Percentiles rank a stretch among this genome's conserved stretches.
Evolutionary conservation across 164 flowering plant genomes (phyloP).

Genomic region (Stephania yunnanensis): DNA sequence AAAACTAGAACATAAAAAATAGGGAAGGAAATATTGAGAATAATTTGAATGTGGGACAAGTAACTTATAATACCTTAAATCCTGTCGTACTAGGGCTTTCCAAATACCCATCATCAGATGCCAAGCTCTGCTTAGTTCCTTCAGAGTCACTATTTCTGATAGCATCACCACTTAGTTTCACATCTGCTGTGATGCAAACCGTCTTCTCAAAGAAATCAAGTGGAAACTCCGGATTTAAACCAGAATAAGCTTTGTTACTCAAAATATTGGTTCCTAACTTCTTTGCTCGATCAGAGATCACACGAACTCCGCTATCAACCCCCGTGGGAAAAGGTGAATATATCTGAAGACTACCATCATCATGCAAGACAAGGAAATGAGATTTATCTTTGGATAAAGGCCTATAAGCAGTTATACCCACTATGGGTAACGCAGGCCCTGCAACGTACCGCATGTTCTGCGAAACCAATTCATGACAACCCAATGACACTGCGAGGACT

Average conservation of each 20-base stretch:
- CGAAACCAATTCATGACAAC: conserved; percentile 53
- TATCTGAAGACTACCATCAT: conserved; percentile 98
- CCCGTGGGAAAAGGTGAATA: conserved; percentile 66
- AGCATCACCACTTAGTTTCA: conserved; percentile 89
- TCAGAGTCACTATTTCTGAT: conserved; percentile 91
- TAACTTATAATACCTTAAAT: conserved; percentile 61
- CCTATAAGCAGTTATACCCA: conserved; percentile 87
- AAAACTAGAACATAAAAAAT: neutral
- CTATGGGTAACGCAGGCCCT: conserved; percentile 70
- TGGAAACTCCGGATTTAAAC: conserved; percentile 87
- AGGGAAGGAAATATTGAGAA: neutral
- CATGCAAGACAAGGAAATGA: conserved; percentile 83
- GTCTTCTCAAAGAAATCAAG: conserved; percentile 98
- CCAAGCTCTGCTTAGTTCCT: conserved; percentile 82
- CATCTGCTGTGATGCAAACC: conserved; percentile 87
- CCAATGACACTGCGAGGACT: conserved; percentile 52
- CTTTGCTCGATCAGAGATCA: conserved; percentile 68
- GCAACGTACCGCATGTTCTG: conserved; percentile 74
- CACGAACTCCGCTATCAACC: conserved; percentile 43
- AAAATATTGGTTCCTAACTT: conserved; percentile 83
- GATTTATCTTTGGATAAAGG: conserved; percentile 89
- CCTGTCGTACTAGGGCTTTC: conserved; percentile 82
- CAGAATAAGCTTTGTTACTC: conserved; percentile 67
- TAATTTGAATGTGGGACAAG: neutral
- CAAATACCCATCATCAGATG: conserved; percentile 89